Evolutionary conservation across 495 filamentous ascomycete species (phyloP), one percentile per base, ranked within the genome.

Genomic region (Daldinia caldariorum): DNA sequence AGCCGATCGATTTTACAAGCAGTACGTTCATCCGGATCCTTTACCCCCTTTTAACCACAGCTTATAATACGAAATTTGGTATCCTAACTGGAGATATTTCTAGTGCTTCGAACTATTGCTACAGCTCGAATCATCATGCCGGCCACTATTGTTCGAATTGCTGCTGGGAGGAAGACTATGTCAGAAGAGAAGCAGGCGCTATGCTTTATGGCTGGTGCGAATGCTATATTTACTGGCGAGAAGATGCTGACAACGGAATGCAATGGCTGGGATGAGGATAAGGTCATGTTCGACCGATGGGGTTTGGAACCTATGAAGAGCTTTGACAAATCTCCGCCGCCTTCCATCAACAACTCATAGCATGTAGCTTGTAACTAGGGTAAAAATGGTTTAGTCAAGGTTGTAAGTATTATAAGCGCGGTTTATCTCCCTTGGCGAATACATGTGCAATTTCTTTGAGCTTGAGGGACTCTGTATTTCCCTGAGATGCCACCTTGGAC

Each of bases 201-300:
- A 65, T 94, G 92, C 74, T 96, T 94, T 78, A 86, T 89, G 84
- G 91, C 92, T 0, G 92, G 92, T 29, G 92, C 92, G 0, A 96
- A 96, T 75, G 92, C 92, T 12, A 87, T 96, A 7, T 96, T 96
- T 77, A 96, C 92, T 0, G 92, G 92, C 18, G 92, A 96, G 81
- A 94, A 92, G 84, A 94, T 96, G 92, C 74, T 94, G 81, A 96
- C 92, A 16, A 94, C 92, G 0, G 90, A 91, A 61, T 94, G 92
- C 75, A 93, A 89, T 67, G 92, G 92, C 4, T 96, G 91, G 91
- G 92, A 93, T 67, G 91, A 94, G 79, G 92, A 96, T 70, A 88
- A 85, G 57, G 87, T 64, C 7, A 90, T 94, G 87, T 93, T 96
- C 79, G 87, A 89, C 8, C 82, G 83, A 53, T 94, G 90, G 90